Evolutionary conservation across 177 flowering plant genomes (phyloP), one percentile per base, ranked within the genome.

Genomic region (Telopea speciosissima): DNA sequence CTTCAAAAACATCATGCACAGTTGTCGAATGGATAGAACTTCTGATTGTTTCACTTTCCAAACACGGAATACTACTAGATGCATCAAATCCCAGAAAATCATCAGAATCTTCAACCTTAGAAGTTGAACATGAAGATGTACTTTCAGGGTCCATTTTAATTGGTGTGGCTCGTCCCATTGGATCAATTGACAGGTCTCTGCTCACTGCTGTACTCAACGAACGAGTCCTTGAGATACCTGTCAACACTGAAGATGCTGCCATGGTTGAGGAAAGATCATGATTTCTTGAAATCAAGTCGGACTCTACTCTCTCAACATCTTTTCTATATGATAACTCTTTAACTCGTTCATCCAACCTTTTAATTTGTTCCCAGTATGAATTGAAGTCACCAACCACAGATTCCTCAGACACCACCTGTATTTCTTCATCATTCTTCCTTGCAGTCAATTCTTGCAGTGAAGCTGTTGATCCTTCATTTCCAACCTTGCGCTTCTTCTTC

Each of bases 1-100:
- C 91, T 82, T 91, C 97, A 78, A 81, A 87, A 33, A 93, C 75
- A 75, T 91, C 97, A 40, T 83, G 82, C 24, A 89, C 80, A 68
- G 73, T 75, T 16, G 74, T 69, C 3, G 85, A 68, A 67, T 75
- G 13, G 42, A 66, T 13, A 61, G 76, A 24, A 33, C 68, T 75
- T 33, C 24, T 65, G 63, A 25, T 54, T 21, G 42, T 71, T 68
- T 79, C 77, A 63, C 52, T 70, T 44, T 68, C 70, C 45, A 58
- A 23, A 44, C 64, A 52, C 2, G 54, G 68, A 67, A 36, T 24
- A 63, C 31, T 4, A 28, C 23, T 42, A 69, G 24, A 45, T 28
- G 8, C 52, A 22, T 67, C 65, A 17, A 45, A 22, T 62, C 62
- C 73, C n/a, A 61, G 25, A 21, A 59, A 28, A 65, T 52, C 66